phyloP scores from a whole-genome alignment of 805 yeast genomes.

The Myxozyma melibiosi region DNA sequence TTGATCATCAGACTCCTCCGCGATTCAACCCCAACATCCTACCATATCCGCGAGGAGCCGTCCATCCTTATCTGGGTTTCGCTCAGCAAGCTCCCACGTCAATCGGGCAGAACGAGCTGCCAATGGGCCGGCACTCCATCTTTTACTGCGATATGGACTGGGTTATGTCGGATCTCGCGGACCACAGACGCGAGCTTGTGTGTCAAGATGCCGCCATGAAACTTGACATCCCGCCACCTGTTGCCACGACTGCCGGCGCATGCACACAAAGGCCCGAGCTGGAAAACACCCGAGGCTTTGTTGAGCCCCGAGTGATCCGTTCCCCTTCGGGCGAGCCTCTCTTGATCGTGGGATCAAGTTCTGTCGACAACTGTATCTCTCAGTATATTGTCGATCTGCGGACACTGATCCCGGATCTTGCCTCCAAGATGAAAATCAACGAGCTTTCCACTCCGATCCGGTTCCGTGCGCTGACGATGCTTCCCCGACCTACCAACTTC shows the following conservation, averaged over 20 bases:
- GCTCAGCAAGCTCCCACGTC: constrained; percentile 13
- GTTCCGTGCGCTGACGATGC: constrained; percentile 6
- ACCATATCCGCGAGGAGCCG: constrained; percentile 23
- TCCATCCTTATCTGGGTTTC: constrained; percentile 25
- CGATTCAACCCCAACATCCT: constrained; percentile 22
- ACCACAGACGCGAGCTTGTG: constrained; percentile 6
- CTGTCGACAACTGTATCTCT: constrained; percentile 12
- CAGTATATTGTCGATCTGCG: constrained; percentile 29
- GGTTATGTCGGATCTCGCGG: constrained; percentile 4
- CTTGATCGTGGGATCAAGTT: constrained; percentile 20
- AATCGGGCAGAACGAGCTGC: neutral
- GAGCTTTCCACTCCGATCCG: constrained; percentile 13
- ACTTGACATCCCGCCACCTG: constrained; percentile 5
- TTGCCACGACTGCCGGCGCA: constrained; percentile 10
- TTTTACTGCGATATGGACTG: constrained; percentile 28
- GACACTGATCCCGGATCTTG: constrained; percentile 21
- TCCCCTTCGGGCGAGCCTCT: constrained; percentile 31
- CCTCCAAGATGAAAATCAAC: constrained; percentile 10
- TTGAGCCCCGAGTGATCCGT: constrained; percentile 28
- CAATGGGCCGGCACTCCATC: constrained; percentile 9
- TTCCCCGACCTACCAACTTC: constrained; percentile 1
- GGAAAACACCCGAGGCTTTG: constrained; percentile 8
- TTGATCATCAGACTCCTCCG: neutral
- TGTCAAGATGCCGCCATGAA: constrained; percentile 10
- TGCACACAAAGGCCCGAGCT: neutral